phyloP scores from a whole-genome alignment of 164 flowering plant species.

The Cinnamomum chago region DNA sequence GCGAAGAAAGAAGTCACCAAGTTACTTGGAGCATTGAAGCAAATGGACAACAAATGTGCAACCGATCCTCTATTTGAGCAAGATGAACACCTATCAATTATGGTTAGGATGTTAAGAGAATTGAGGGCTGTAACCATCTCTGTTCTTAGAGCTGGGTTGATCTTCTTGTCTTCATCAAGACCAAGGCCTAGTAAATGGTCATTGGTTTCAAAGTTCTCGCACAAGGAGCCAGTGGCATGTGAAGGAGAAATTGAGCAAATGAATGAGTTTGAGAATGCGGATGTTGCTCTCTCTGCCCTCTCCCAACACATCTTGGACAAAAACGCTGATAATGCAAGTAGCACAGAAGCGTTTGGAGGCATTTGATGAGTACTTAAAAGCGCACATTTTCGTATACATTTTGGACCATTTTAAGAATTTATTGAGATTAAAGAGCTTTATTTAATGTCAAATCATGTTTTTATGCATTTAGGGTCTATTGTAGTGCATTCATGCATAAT shows the following conservation, averaged over 20 bases:
- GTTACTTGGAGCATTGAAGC: conserved; percentile 26
- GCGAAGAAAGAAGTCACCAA: conserved; percentile 28
- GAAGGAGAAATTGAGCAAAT: conserved; percentile 7
- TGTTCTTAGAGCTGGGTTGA: conserved; percentile 19
- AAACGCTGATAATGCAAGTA: too few species aligned
- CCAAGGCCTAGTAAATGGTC: conserved; percentile 14
- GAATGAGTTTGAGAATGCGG: conserved; percentile 39
- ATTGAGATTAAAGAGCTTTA: too few species aligned
- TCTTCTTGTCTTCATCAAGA: conserved; percentile 24
- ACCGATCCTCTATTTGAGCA: conserved; percentile 9
- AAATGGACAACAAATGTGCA: conserved; percentile 6
- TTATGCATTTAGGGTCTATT: too few species aligned
- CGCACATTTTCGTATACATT: too few species aligned
- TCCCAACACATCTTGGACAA: too few species aligned
- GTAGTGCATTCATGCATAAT: too few species aligned
- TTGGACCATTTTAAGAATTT: too few species aligned
- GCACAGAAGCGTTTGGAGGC: too few species aligned
- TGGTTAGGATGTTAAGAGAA: conserved; percentile 31
- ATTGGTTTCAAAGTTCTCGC: conserved; percentile 21
- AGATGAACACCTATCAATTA: conserved; percentile 8
- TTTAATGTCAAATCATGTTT: too few species aligned
- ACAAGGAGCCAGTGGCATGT: conserved; percentile 6
- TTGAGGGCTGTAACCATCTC: conserved; percentile 25
- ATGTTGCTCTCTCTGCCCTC: conserved; percentile 12
- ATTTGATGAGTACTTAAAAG: too few species aligned